Evolutionary conservation across 2,329 filamentous ascomycete genomes (phyloP), one percentile per base, ranked within the genome.

Genomic region (Orbilia ellipsospora): DNA sequence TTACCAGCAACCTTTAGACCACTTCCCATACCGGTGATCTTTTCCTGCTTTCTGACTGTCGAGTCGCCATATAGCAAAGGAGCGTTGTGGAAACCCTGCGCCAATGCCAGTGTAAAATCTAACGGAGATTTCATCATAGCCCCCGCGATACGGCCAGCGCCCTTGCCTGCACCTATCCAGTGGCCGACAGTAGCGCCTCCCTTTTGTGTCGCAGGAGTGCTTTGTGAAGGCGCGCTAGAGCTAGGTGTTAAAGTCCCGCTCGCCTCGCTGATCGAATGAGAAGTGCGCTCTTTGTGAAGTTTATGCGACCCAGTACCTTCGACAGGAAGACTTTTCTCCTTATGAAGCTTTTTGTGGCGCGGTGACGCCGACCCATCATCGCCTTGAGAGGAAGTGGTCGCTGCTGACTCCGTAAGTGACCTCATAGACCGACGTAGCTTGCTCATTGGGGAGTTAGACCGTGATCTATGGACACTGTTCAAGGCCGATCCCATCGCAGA

Each of bases 61-160:
- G 92, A 89, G 79, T 96, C 93, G 50, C 93, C 91, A 80, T 97
- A 97, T 0, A 97, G 84, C 78, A 88, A 90, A 0, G 94, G 93
- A 4, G 92, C 90, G 79, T 97, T 97, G 80, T 94, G 90, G 81
- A 97, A 96, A 0, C 94, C 94, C 81, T 91, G 91, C 0, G 93
- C 91, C 44, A 97, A 83, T 0, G 91, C 91, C 50, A 97, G 83
- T 48, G 92, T 92, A 77, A 97, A 90, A 81, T 96, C 92, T 86
- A 95, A 90, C 0, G 93, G 94, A 1, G 90, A 90, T 79, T 91
- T 92, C 59, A 69, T 69, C 18, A 75, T 88, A n/a, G 91, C 89
- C 10, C 87, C 87, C 4, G 94, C 88, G 56, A 95, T 90, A n/a
- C 89, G 88, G 20, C 88, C 87, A 42, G 93, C 86, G 1, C 90